These are phyloP conservation scores for Citeromyces nyonsensis DNA, from an alignment of 805 yeast genomes.

Conservation along the genomic window DNA sequence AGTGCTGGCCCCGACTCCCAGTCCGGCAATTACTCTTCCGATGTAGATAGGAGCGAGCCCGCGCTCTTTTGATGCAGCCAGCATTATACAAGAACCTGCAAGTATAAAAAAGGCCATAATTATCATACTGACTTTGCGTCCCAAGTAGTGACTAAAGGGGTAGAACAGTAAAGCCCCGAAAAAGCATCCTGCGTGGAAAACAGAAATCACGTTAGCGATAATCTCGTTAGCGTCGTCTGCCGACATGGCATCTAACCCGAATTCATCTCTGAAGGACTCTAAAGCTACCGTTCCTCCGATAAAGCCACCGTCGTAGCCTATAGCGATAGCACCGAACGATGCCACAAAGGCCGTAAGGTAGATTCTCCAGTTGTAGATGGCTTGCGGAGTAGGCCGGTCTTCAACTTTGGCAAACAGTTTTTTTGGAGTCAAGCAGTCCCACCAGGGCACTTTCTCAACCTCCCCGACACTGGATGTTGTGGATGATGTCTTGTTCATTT, in stretches of 20 bases:
- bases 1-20: conserved; percentile 37
- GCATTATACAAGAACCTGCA: conserved; percentile 25
- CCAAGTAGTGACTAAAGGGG: conserved; percentile 22
- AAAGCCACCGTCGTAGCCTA: conserved; percentile 42
- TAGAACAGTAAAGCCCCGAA: conserved; percentile 27
- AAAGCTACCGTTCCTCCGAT: conserved; percentile 37
- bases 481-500: no score
- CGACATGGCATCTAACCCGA: conserved; percentile 19
- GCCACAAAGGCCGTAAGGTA: conserved; percentile 26
- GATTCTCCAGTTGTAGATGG: conserved; percentile 27
- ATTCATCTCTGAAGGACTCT: conserved; percentile 25
- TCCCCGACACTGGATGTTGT: no score
- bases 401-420: conserved; percentile 1
- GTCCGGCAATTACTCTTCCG: conserved; percentile 35
- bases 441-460: background rate
- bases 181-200: conserved; percentile 37
- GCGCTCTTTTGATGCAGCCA: conserved; percentile 13
- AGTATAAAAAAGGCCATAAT: conserved; percentile 22
- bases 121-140: conserved; percentile 22
- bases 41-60: conserved; percentile 32
- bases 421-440: conserved; percentile 1
- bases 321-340: conserved; percentile 30
- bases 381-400: conserved; percentile 18
- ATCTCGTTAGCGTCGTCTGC: conserved; percentile 10
- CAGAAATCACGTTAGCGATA: conserved; percentile 26